Evolutionary conservation across 139 green algal species (phyloP), one percentile per base, ranked within the genome.

Genomic region (Pedinophyceae sp.): DNA sequence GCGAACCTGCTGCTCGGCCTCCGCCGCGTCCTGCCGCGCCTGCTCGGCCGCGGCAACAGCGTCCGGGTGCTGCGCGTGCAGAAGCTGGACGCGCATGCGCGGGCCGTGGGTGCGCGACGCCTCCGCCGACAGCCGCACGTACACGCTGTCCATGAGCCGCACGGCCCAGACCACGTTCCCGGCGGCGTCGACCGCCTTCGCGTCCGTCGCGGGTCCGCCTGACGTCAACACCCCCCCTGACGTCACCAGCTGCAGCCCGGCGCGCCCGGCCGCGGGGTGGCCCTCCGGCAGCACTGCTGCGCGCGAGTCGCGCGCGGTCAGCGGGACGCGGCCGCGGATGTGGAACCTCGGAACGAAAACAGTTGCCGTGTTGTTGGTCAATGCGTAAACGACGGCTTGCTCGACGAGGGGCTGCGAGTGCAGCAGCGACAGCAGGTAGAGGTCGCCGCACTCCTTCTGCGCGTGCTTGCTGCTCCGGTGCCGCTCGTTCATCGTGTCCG

Each of bases 331-430:
- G 34, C 34, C 54, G 26, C 47, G 28, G 25, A 60, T 19, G 54
- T 60, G 27, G 29, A 52, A 60, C 3, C 52, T 55, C 13, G 54
- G 54, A 27, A 60, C n/a, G 18, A 60, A 60, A 24, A 60, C 28
- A 4, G 27, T 20, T 17, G 55, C 18, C 19, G 34, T 38, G 3
- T 4, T 18, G 6, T 30, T 19, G 3, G 30, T 20, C 23, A 54
- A 5, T 6, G 19, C 6, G 20, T 16, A n/a, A 5, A 54, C 55
- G 30, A 62, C 19, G 25, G 55, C 55, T 3, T 26, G 22, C 23
- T 62, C 55, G 41, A 16, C 23, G 24, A 30, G 26, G 6, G 23
- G 10, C 16, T 55, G 41, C 4, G 3, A 3, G 43, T 19, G 4
- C 2, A 62, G 23, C 24, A 54, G 54, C 3, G 54, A 24, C 26